Percentiles rank a stretch among this genome's conserved stretches.
Evolutionary conservation across 2,329 filamentous ascomycete species (phyloP).

Genomic region (Neonectria ditissima): DNA sequence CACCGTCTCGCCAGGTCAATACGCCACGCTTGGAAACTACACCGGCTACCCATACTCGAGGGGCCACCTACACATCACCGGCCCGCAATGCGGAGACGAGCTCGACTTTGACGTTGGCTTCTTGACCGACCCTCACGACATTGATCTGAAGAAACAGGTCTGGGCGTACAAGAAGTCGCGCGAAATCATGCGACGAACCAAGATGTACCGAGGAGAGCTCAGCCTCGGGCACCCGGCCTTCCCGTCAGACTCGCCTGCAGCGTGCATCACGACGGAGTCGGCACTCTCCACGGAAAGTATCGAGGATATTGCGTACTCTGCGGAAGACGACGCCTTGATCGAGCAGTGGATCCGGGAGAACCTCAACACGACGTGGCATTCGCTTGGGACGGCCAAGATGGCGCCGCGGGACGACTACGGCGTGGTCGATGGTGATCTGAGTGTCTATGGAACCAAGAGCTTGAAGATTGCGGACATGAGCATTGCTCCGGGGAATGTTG

Average conservation of each 20-base stretch:
- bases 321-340: constrained; percentile 63
- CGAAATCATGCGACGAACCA: constrained; percentile 69
- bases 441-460: constrained; percentile 56
- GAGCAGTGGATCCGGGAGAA: constrained; percentile 57
- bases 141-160: constrained; percentile 71
- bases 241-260: constrained; percentile 54
- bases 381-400: constrained; percentile 61
- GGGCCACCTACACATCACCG: constrained; percentile 70
- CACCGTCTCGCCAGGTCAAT: constrained; percentile 56
- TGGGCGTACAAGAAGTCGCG: constrained; percentile 76
- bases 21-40: constrained; percentile 65
- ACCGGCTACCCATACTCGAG: constrained; percentile 61
- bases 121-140: constrained; percentile 65
- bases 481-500: constrained; percentile 55
- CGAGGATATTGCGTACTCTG: constrained; percentile 59
- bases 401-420: constrained; percentile 54
- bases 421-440: constrained; percentile 52
- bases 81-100: constrained; percentile 54
- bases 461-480: constrained; percentile 58
- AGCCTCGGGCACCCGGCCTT: constrained; percentile 59
- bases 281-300: constrained; percentile 43
- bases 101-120: constrained; percentile 70
- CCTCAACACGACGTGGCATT: constrained; percentile 59
- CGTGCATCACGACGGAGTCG: constrained; percentile 59
- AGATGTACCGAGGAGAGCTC: constrained; percentile 63